Evolutionary conservation across 306 rosid genomes (phyloP).

Genomic region (Ceratonia siliqua): DNA sequence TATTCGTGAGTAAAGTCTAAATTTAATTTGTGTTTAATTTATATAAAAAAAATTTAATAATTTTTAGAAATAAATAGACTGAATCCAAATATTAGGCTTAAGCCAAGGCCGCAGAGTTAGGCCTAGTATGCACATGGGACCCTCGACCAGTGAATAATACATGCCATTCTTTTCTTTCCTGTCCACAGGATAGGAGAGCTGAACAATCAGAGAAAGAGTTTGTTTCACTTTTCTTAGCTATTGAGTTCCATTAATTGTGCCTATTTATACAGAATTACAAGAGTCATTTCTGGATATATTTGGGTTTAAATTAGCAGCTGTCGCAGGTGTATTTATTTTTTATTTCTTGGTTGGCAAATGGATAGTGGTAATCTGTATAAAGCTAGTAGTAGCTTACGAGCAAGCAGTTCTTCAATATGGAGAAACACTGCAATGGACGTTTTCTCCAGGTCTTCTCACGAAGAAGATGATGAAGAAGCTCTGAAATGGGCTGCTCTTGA

Average conservation of each 20-base stretch:
- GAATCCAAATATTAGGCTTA: too few relatives aligned
- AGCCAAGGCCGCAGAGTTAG: too few relatives aligned
- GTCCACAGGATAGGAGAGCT: neutral
- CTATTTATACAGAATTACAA: neutral
- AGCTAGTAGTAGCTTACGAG: constrained; percentile 29
- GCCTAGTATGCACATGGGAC: too few relatives aligned
- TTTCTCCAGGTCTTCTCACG: constrained; percentile 44
- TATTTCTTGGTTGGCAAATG: constrained; percentile 25
- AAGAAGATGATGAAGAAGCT: constrained; percentile 62
- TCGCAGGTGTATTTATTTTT: neutral
- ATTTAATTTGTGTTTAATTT: too few relatives aligned
- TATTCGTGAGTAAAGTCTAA: too few relatives aligned
- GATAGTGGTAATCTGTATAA: constrained; percentile 37
- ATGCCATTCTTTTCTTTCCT: neutral
- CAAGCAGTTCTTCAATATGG: constrained; percentile 45
- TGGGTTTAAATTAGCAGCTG: neutral
- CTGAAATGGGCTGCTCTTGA: constrained; percentile 74
- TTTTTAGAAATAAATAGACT: too few relatives aligned
- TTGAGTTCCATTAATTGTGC: neutral
- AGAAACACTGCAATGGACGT: constrained; percentile 41
- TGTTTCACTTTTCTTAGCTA: neutral
- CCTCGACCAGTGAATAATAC: too few relatives aligned
- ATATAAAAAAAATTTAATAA: too few relatives aligned
- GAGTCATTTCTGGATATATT: neutral
- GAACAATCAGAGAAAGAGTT: neutral